These are phyloP conservation scores for Amphirosellinia nigrospora DNA, from an alignment of 495 filamentous ascomycete species.

Conservation along the genomic window DNA sequence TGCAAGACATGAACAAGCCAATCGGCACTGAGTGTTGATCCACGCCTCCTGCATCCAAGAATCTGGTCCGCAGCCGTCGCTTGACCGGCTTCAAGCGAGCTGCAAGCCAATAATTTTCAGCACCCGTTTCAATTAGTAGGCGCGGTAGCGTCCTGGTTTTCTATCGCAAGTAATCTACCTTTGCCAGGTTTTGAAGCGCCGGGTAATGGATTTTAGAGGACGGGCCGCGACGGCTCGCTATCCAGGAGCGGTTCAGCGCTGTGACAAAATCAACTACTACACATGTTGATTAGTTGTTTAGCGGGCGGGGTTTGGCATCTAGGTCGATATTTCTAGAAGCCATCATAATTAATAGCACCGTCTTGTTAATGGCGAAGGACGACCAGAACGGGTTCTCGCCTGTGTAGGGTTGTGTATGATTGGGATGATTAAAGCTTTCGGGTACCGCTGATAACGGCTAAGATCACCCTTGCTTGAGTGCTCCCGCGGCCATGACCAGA, in stretches of 20 bases:
- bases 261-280: not conserved
- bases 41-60: conserved; percentile 14
- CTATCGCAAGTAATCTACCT: not conserved
- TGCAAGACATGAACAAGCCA: not conserved
- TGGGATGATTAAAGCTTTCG: not conserved
- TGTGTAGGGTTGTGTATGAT: not conserved
- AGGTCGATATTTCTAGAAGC: not conserved
- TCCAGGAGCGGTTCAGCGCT: not conserved
- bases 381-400: conserved; percentile 4
- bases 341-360: not conserved
- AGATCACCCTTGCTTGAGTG: conserved; percentile 16
- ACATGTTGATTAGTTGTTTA: not conserved
- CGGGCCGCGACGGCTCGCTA: conserved; percentile 12
- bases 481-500: not conserved
- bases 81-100: conserved; percentile 14
- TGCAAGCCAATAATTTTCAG: not conserved
- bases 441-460: conserved; percentile 22
- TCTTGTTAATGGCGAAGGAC: not conserved
- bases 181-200: conserved; percentile 22
- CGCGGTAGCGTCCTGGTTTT: conserved; percentile 12
- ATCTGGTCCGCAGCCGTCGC: conserved; percentile 17
- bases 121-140: not conserved
- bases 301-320: not conserved
- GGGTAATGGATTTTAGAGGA: conserved; percentile 6
- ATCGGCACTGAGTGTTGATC: conserved; percentile 17